Evolutionary conservation across 768 basidiomycete species (phyloP).

Genomic region (Hygrocybe punicea): DNA sequence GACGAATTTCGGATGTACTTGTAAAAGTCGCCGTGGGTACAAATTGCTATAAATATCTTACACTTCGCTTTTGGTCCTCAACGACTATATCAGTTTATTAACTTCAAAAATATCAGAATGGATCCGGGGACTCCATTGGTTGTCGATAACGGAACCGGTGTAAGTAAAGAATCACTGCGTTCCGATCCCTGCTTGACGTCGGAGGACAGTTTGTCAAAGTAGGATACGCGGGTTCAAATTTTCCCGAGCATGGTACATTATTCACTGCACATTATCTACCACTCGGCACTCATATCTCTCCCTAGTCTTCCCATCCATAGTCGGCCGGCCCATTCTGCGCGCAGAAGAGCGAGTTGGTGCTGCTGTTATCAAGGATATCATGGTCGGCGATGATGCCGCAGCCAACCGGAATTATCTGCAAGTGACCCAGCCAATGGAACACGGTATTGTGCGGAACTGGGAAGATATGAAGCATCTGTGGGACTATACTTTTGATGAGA

Average conservation of each 20-base stretch:
- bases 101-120: constrained; percentile 27
- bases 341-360: constrained; percentile 93
- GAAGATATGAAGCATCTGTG: constrained; percentile 98
- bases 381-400: constrained; percentile 97
- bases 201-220: constrained; percentile 78
- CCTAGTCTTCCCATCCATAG: constrained; percentile 91
- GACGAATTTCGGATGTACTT: no score
- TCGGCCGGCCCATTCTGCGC: constrained; percentile 94
- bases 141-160: constrained; percentile 87
- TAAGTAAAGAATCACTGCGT: constrained; percentile 38
- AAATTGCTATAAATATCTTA: not conserved
- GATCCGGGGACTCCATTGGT: constrained; percentile 59
- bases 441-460: constrained; percentile 98
- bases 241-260: constrained; percentile 81
- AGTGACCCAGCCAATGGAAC: constrained; percentile 97
- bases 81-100: no score
- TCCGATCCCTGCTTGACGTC: constrained; percentile 7
- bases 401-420: constrained; percentile 93
- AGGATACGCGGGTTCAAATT: constrained; percentile 89
- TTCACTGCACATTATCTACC: not conserved
- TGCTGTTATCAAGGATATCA: constrained; percentile 90
- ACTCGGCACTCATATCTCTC: not conserved
- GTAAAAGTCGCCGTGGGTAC: no score
- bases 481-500: constrained; percentile 98
- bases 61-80: no score